phyloP scores from a whole-genome alignment of 2,329 filamentous ascomycete species.

The Pestalotiopsis sp. region DNA sequence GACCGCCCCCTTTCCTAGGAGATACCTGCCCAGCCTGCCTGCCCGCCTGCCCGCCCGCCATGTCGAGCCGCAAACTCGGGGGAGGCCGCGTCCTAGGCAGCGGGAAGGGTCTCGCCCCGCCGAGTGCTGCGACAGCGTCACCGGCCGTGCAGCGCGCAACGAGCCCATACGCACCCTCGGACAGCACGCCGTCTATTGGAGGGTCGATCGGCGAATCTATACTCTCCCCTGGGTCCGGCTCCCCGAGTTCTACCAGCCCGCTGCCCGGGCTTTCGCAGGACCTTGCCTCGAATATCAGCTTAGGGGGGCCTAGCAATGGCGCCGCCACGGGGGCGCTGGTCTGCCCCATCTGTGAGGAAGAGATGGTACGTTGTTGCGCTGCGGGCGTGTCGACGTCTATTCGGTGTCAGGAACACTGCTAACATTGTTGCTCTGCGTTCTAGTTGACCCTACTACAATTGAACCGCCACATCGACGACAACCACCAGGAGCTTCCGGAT shows the following conservation, averaged over 20 bases:
- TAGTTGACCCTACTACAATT: slow-evolving; percentile 90
- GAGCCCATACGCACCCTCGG: slow-evolving; percentile 58
- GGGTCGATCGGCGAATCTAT: slow-evolving; percentile 62
- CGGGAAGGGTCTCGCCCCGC: slow-evolving; percentile 78
- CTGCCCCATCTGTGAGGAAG: slow-evolving; percentile 97
- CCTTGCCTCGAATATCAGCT: slow-evolving; percentile 77
- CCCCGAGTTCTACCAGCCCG: slow-evolving; percentile 50
- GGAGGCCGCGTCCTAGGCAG: slow-evolving; percentile 90
- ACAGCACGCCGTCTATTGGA: slow-evolving; percentile 77
- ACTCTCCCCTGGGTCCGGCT: slow-evolving; percentile 59
- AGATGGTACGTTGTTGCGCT: slow-evolving; percentile 70
- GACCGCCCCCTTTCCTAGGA: slow-evolving; percentile 10
- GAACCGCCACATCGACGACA: slow-evolving; percentile 85
- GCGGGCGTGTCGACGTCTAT: neutral
- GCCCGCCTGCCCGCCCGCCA: slow-evolving; percentile 40
- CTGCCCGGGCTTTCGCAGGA: slow-evolving; percentile 75
- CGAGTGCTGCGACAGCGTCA: slow-evolving; percentile 30
- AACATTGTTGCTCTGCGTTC: slow-evolving; percentile 6
- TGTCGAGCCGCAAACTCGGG: slow-evolving; percentile 86
- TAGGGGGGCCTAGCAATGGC: slow-evolving; percentile 57
- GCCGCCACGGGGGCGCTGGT: slow-evolving; percentile 69
- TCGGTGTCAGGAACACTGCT: slow-evolving; percentile 15
- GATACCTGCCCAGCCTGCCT: neutral
- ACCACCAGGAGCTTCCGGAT: slow-evolving; percentile 85
- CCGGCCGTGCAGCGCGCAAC: slow-evolving; percentile 44